Evolutionary conservation across 2,329 filamentous ascomycete genomes (phyloP), one percentile per base, ranked within the genome.

Genomic region (Ceratocystis variospora): DNA sequence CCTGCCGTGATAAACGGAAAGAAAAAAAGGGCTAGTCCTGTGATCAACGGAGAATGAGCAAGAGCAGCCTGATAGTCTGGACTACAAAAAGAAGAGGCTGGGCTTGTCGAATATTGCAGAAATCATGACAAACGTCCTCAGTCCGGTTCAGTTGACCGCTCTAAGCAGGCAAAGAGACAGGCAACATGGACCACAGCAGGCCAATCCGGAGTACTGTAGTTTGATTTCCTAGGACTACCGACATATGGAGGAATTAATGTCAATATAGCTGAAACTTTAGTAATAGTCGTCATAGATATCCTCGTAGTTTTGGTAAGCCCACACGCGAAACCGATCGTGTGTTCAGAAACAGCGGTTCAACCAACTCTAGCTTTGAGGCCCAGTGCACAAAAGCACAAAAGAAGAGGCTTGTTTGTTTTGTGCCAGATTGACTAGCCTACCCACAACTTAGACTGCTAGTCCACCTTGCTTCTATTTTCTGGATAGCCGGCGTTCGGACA

Each of bases 291-390:
- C 53, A 59, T 59, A 7, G 28, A 8, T 50, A 2, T 17, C 33
- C 12, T n/a, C 28, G 17, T 59, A 17, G 53, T 59, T 31, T 59
- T 25, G 53, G 53, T 31, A 59, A 33, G 28, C 17, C 33, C 28
- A 33, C 28, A 59, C n/a, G 28, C 28, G 53, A 59, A 59, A 59
- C 53, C 53, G 53, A 59, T 59, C 53, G 53, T 59, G 53, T 59
- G 53, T 59, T 59, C 53, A 33, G 53, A 31, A 59, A 59, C 53
- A 10, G 25, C 22, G 28, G 53, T 59, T 25, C 53, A 33, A 59
- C 28, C 28, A 59, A 12, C 53, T 19, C 53, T n/a, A 10, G 33
- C 28, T 33, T 33, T 33, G 53, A 59, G 53, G 19, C 33, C 53
- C 5, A 17, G 17, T 17, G 53, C 17, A 59, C 28, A 31, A 15